A percentile compares a stretch with the other conserved stretches of the same genome.
phyloP scores from a whole-genome alignment of 192 early-diverging fungal genomes.

The Coemansia sp. region DNA sequence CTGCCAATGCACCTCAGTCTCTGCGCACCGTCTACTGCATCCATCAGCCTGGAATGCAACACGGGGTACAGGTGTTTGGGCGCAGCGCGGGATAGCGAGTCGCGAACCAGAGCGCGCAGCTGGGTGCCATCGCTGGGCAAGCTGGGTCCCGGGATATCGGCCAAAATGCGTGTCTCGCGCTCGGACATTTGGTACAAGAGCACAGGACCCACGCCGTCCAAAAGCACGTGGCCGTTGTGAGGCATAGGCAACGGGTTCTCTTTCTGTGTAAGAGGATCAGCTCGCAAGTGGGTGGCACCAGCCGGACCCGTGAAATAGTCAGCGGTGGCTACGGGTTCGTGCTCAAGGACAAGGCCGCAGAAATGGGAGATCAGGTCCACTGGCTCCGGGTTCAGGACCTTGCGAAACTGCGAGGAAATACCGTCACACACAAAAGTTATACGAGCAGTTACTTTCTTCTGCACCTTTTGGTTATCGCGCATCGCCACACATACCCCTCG shows the following conservation, averaged over 20 bases:
- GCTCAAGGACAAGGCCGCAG: conserved; percentile 45
- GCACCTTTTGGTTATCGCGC: background rate
- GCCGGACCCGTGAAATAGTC: conserved; percentile 84
- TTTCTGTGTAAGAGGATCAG: background rate
- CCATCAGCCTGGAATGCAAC: conserved; percentile 59
- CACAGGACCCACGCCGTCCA: conserved; percentile 83
- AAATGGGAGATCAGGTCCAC: conserved; percentile 44
- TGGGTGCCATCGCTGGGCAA: conserved; percentile 68
- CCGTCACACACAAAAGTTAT: conserved; percentile 90
- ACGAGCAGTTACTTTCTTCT: conserved; percentile 26
- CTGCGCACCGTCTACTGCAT: conserved; percentile 63
- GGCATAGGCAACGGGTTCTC: conserved; percentile 67
- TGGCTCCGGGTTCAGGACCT: conserved; percentile 31
- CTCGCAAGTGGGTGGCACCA: conserved; percentile 2
- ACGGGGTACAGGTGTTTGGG: conserved; percentile 69
- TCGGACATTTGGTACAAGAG: conserved; percentile 90
- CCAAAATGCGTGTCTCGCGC: conserved; percentile 81
- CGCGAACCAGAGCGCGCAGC: conserved; percentile 29
- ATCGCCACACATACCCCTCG: conserved; percentile 24
- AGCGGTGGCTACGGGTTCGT: conserved; percentile 56
- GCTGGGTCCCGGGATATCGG: conserved; percentile 84
- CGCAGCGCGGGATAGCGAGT: conserved; percentile 63
- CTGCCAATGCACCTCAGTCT: conserved; percentile 86
- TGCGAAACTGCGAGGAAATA: conserved; percentile 93
- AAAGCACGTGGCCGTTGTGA: conserved; percentile 87